Base-by-base conservation (phyloP, 2,329 filamentous ascomycete genomes). In the Trichoderma atroviride region DNA sequence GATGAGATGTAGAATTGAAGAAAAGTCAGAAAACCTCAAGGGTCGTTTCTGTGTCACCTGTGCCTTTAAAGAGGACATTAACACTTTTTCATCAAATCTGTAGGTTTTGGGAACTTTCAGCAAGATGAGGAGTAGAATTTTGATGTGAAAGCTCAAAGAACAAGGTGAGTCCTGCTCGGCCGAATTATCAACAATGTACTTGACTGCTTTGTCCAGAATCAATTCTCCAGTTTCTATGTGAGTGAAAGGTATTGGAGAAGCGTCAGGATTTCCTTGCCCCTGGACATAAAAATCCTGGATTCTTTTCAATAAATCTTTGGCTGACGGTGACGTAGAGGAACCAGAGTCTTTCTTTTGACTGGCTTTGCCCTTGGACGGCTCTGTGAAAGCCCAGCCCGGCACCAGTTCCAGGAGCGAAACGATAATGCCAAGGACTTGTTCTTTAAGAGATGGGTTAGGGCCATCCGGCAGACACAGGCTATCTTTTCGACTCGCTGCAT, bases 251-350 rank as follows among this genome's bases (percentile, higher is more conserved):
- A 87, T 82, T 5, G 84, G 78, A 9, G 84, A 83, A 43, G 86
- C 84, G 70, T 93, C 91, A 24, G 92, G 80, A 72, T 88, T 92
- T 53, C 89, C 90, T 76, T 92, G 91, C 70, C 91, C 89, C 70
- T 87, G 83, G 40, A 89, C 83, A 77, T 94, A 94, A 74, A 93
- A 94, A 11, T 81, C 80, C 73, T 84, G 85, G 63, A 93, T 88
- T 70, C 80, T 86, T 71, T 86, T 86, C 57, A 92, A 78, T 13
- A 92, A 79, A 47, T 89, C 86, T n/a, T 78, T 68, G 33, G 78
- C 79, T n/a, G 78, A 67, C 4, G 73, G 52, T 2, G 74, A 73
- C 9, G 29, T 31, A 16, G 71, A 59, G 4, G 47, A 50, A 37
- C 68, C 70, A 19, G 53, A 57, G 31, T 70, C 59, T 16, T 50